Evolutionary conservation across 768 basidiomycete genomes (phyloP), one percentile per base, ranked within the genome.

Genomic region (Agaricus blazei): DNA sequence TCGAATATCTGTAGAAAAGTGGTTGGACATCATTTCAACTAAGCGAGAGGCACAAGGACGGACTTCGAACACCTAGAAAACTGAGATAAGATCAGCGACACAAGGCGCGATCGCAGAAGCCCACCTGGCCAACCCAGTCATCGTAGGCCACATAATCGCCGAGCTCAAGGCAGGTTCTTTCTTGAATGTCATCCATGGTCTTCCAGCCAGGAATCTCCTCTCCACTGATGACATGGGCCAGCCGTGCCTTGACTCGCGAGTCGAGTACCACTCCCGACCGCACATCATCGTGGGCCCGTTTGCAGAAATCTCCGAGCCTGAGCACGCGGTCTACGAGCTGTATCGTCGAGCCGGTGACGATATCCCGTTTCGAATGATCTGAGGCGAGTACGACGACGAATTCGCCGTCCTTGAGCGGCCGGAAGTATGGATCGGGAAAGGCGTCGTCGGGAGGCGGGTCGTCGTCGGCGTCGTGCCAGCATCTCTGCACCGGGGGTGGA

Each of bases 121-220:
- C 66, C 67, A 90, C 90, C 78, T 93, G 90, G 51, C 93, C 93
- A 63, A 96, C 74, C 93, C 94, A 97, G 66, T 92, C 83, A 60
- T 88, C 81, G 63, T 84, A 83, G 15, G 85, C 73, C 47, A 95
- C 90, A 72, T 86, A 90, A 68, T 94, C 91, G 5, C 88, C 87
- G 38, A 88, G 76, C 56, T 88, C 88, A 26, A 88, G 78, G 28
- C 84, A 80, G 31, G 75, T 70, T 26, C 78, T 75, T 24, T 75
- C 74, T 60, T 80, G 76, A 26, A 93, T 65, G 48, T 88, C 83
- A 38, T 78, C 72, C 54, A 75, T 62, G 9, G 76, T 74, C 60
- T 79, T 78, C 90, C 88, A 93, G 7, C 78, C 84, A 3, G 79
- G 72, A 28, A 92, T 62, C 28, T 71, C 66, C 55, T 80, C 77